Percentiles rank a stretch among this genome's conserved stretches.
These are phyloP conservation scores for Leccinellum luteum DNA, from an alignment of 768 basidiomycete genomes.

Conservation along the genomic window DNA sequence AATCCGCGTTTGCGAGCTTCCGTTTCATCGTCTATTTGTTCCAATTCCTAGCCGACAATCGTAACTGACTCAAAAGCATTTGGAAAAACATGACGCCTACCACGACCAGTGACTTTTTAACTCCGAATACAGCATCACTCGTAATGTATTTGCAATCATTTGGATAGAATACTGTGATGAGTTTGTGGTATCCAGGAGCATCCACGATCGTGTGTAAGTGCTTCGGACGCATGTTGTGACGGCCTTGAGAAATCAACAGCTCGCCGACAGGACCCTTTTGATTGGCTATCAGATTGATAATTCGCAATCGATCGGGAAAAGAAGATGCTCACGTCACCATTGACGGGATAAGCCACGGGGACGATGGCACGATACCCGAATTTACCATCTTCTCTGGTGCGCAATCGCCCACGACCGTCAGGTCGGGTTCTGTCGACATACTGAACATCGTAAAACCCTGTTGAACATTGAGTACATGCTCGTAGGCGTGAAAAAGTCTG, in stretches of 20 bases:
- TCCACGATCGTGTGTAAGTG: conserved; percentile 76
- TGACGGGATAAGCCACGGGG: conserved; percentile 66
- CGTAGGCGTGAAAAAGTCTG: conserved; percentile 16
- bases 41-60: conserved; percentile 40
- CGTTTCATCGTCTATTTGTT: conserved; percentile 50
- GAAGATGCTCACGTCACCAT: conserved; percentile 49
- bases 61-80: background rate
- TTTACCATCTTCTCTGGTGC: conserved; percentile 55
- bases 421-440: conserved; percentile 54
- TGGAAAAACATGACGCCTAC: conserved; percentile 39
- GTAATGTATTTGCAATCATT: conserved; percentile 63
- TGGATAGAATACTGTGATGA: conserved; percentile 73
- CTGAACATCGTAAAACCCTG: conserved; percentile 43
- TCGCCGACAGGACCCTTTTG: conserved; percentile 66
- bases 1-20: conserved; percentile 54
- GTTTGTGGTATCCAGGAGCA: conserved; percentile 69
- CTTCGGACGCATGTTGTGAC: conserved; percentile 77
- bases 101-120: conserved; percentile 73
- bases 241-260: conserved; percentile 50
- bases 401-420: conserved; percentile 72
- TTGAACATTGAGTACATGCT: background rate
- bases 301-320: conserved; percentile 1
- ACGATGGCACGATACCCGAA: conserved; percentile 74
- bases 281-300: conserved; percentile 9
- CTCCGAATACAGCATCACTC: conserved; percentile 81